Evolutionary conservation across 2,329 filamentous ascomycete genomes (phyloP).

Genomic region (Juglanconis sp.): DNA sequence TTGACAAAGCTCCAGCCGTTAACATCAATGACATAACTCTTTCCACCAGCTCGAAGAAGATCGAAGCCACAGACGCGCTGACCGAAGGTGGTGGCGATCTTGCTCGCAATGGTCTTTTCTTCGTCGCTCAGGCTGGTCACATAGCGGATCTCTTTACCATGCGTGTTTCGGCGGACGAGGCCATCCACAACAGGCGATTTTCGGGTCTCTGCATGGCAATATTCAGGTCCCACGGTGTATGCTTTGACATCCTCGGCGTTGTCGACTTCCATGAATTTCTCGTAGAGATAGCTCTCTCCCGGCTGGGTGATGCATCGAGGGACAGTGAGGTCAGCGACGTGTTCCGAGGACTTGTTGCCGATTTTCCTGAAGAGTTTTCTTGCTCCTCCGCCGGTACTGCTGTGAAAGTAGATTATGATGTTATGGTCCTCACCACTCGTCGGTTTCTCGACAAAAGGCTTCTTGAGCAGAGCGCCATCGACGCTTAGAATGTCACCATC

Average conservation of each 20-base stretch:
- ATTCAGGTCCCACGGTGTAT: slow-evolving; percentile 89
- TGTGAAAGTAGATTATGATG: slow-evolving; percentile 95
- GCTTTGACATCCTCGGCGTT: slow-evolving; percentile 98
- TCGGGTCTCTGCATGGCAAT: slow-evolving; percentile 93
- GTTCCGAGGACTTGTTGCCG: slow-evolving; percentile 98
- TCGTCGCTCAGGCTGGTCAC: slow-evolving; percentile 79
- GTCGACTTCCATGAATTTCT: slow-evolving; percentile 94
- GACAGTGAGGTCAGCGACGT: slow-evolving; percentile 69
- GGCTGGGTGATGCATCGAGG: slow-evolving; percentile 81
- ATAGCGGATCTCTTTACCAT: slow-evolving; percentile 95
- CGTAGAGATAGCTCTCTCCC: slow-evolving; percentile 86
- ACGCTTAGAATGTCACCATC: slow-evolving; percentile 85
- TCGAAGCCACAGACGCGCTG: slow-evolving; percentile 97
- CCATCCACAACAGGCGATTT: slow-evolving; percentile 98
- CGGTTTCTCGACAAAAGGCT: slow-evolving; percentile 97
- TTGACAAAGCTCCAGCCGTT: slow-evolving; percentile 99
- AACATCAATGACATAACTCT: slow-evolving; percentile 97
- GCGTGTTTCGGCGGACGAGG: slow-evolving; percentile 89
- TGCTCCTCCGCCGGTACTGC: slow-evolving; percentile 69
- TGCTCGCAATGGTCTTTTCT: slow-evolving; percentile 82
- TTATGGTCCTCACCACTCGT: slow-evolving; percentile 99
- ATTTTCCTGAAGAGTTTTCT: slow-evolving; percentile 93
- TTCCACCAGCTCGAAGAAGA: slow-evolving; percentile 78
- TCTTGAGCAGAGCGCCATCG: slow-evolving; percentile 76
- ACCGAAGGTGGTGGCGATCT: slow-evolving; percentile 87